Conservation (phyloP, 331 rosid species). For the Telfairia occidentalis region DNA sequence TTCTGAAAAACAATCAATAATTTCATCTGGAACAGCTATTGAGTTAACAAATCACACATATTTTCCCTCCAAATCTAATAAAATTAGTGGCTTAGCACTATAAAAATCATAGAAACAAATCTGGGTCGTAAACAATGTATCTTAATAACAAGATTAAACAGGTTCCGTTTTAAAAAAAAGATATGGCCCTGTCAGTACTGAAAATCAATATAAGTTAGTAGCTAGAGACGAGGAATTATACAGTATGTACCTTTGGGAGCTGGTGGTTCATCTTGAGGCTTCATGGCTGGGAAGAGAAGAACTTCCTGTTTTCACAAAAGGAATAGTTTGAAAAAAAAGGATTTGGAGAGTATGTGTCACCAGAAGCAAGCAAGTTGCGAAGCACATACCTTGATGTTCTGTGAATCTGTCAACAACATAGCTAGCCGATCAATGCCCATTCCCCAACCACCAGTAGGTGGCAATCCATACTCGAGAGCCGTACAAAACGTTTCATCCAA, state of each 20-base stretch:
- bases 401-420: constrained; percentile 79
- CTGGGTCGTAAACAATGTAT: too few species aligned
- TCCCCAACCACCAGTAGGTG: constrained; percentile 62
- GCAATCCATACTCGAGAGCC: constrained; percentile 90
- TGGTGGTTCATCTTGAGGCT: constrained; percentile 29
- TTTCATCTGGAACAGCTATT: not conserved
- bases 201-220: not conserved
- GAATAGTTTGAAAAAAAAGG: not conserved
- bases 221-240: not conserved
- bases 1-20: not conserved
- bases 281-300: constrained; percentile 41
- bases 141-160: not conserved
- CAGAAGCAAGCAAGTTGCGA: not conserved
- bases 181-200: not conserved
- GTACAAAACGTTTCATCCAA: constrained; percentile 81
- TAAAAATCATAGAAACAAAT: not conserved
- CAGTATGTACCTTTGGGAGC: constrained; percentile 18
- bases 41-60: not conserved
- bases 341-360: not conserved
- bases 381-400: constrained; percentile 50
- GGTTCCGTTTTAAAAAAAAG: not conserved
- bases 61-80: not conserved
- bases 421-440: constrained; percentile 55
- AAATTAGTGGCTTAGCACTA: not conserved
- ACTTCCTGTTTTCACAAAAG: constrained; percentile 28